These are phyloP conservation scores for Macrophomina tecta DNA, from an alignment of 2,329 filamentous ascomycete species.

Conservation along the genomic window DNA sequence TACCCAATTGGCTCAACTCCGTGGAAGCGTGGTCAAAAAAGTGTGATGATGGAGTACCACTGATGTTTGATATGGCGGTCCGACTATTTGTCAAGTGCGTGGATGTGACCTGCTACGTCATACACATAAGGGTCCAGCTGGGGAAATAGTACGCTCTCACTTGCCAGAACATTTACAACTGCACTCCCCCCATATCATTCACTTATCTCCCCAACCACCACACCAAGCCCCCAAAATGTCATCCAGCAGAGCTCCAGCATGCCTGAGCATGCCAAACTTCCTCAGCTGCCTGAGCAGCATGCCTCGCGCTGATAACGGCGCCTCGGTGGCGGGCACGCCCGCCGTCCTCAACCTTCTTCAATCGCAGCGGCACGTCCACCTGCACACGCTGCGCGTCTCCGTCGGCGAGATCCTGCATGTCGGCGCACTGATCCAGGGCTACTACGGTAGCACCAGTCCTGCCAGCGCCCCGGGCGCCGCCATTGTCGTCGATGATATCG, in stretches of 20 bases:
- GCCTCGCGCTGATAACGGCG: neutral
- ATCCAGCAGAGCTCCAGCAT: neutral
- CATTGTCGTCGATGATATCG: neutral
- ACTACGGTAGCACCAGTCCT: neutral
- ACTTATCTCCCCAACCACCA: neutral
- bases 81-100: no score
- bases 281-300: neutral
- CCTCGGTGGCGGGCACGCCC: neutral
- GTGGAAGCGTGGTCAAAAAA: no score
- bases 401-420: conserved; percentile 2
- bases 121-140: no score
- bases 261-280: neutral
- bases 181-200: neutral
- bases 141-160: no score
- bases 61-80: no score
- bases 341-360: neutral
- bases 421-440: neutral
- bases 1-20: no score
- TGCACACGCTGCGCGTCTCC: neutral
- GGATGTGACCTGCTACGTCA: no score
- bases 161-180: neutral
- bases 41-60: no score
- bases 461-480: neutral
- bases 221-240: neutral
- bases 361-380: neutral